A percentile compares a stretch with the other conserved stretches of the same genome.
Evolutionary conservation across 1,139 yeast genomes (phyloP).

Genomic region (Ashbya aceris): DNA sequence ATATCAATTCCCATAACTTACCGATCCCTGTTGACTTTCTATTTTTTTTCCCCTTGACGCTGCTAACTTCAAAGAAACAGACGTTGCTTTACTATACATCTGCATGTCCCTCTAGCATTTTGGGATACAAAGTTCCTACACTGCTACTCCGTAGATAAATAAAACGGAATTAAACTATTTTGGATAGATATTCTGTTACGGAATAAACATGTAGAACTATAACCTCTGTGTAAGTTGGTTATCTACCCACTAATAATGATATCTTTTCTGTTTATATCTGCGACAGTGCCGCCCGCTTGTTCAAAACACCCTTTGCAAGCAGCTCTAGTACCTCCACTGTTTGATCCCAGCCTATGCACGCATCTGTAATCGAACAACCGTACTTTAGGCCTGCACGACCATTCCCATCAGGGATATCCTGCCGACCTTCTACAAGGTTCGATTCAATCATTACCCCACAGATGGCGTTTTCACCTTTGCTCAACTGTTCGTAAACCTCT

Average conservation of each 20-base stretch:
- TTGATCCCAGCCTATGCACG: conserved; percentile 84
- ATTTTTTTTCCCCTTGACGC: too few species aligned
- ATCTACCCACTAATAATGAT: neutral
- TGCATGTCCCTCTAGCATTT: too few species aligned
- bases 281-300: conserved; percentile 47
- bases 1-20: too few species aligned
- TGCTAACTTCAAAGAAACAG: too few species aligned
- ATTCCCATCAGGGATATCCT: conserved; percentile 72
- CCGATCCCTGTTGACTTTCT: too few species aligned
- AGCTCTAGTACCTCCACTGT: conserved; percentile 64
- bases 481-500: conserved; percentile 66
- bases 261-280: neutral
- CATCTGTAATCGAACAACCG: conserved; percentile 94
- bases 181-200: too few species aligned
- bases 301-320: conserved; percentile 71
- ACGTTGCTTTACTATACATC: too few species aligned
- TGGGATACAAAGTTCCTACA: too few species aligned
- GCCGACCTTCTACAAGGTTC: conserved; percentile 84
- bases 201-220: too few species aligned
- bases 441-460: conserved; percentile 98
- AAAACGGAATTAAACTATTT: too few species aligned
- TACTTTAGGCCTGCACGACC: conserved; percentile 70
- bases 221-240: too few species aligned
- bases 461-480: conserved; percentile 64
- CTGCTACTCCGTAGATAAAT: too few species aligned